Conservation (phyloP, 176 grass and related monocot genomes). For the Juncus effusus region DNA sequence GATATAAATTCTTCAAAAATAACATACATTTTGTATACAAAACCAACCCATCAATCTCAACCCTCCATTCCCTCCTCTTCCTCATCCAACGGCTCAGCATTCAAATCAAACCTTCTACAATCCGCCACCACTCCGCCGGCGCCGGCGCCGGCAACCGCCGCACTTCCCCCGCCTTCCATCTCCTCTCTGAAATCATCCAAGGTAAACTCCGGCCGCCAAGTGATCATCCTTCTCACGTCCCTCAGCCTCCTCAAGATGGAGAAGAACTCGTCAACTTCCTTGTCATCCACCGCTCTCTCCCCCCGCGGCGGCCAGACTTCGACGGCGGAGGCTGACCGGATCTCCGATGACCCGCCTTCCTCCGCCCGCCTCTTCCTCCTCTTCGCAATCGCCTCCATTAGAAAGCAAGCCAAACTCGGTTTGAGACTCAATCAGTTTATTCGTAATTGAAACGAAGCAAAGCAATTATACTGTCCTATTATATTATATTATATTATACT, state of each 20-base stretch:
- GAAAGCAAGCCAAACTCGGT: too few relatives aligned
- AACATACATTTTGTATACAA: too few relatives aligned
- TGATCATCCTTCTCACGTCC: not conserved
- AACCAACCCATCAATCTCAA: not conserved
- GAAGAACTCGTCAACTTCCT: constrained; percentile 2
- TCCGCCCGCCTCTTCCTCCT: not conserved
- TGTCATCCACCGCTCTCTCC: not conserved
- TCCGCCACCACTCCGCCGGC: not conserved
- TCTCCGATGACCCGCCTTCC: not conserved
- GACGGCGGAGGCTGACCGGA: too few relatives aligned
- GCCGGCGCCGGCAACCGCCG: not conserved
- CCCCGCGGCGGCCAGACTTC: not conserved
- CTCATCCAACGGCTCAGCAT: not conserved
- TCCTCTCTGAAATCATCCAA: not conserved
- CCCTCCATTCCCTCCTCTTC: not conserved
- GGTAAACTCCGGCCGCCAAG: not conserved
- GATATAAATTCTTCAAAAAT: too few relatives aligned
- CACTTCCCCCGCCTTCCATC: not conserved
- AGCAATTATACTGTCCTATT: too few relatives aligned
- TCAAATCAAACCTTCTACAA: not conserved
- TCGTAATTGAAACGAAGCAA: too few relatives aligned
- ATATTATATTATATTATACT: too few relatives aligned
- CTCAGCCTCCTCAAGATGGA: not conserved
- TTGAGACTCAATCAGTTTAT: too few relatives aligned
- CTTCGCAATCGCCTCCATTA: too few relatives aligned